phyloP scores from a whole-genome alignment of 345 rosid genomes.

The Arabidopsis suecica region DNA sequence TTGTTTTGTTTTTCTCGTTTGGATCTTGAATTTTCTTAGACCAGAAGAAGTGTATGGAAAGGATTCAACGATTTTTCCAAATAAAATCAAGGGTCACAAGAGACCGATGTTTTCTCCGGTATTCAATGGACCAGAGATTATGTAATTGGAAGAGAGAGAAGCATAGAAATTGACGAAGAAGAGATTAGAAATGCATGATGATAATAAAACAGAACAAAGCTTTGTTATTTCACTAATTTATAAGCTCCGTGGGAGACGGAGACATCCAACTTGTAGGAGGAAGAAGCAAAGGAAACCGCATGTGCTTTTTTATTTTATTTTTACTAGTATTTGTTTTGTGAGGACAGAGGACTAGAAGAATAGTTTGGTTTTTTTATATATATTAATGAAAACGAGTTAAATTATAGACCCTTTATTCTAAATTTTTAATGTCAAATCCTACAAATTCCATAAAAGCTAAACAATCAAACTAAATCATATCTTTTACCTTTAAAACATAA shows the following conservation, averaged over 20 bases:
- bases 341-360: not conserved
- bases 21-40: constrained; percentile 18
- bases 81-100: constrained; percentile 25
- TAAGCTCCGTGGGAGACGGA: constrained; percentile 23
- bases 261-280: constrained; percentile 25
- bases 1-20: not conserved
- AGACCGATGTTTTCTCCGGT: constrained; percentile 14
- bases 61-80: constrained; percentile 1
- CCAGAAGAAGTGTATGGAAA: not conserved
- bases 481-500: not conserved
- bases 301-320: not conserved
- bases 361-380: not conserved
- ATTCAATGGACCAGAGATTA: constrained; percentile 14
- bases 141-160: constrained; percentile 21
- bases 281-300: constrained; percentile 26
- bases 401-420: no score
- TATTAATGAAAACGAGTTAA: no score
- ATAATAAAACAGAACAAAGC: constrained; percentile 15
- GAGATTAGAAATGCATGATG: not conserved
- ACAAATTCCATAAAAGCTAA: not conserved
- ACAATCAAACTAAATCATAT: not conserved
- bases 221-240: not conserved
- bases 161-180: not conserved
- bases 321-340: not conserved
- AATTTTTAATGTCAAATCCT: not conserved